A percentile compares a stretch with the other conserved stretches of the same genome.
Conservation (phyloP, 345 rosid species). For the Salix caprea region DNA sequence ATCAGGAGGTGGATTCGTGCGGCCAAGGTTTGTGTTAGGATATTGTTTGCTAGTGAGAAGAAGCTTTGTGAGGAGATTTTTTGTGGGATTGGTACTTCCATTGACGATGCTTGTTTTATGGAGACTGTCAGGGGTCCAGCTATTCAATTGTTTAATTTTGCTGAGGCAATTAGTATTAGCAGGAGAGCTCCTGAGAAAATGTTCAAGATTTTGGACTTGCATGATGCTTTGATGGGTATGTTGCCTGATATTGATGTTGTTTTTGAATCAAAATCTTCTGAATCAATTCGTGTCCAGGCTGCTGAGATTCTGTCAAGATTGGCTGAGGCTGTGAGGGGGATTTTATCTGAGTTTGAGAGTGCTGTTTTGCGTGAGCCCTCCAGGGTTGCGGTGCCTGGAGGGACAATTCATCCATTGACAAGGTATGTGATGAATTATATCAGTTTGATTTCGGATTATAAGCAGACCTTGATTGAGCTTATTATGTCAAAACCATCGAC, state of each 20-base stretch:
- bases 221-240: conserved; percentile 66
- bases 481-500: conserved; percentile 75
- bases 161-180: conserved; percentile 84
- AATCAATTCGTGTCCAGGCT: conserved; percentile 60
- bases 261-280: conserved; percentile 57
- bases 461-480: conserved; percentile 64
- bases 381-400: conserved; percentile 72
- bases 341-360: conserved; percentile 76
- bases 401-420: conserved; percentile 89
- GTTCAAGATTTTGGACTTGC: conserved; percentile 84
- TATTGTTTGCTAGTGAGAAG: conserved; percentile 83
- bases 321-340: conserved; percentile 84
- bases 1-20: conserved; percentile 90
- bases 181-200: conserved; percentile 89
- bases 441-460: conserved; percentile 87
- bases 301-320: conserved; percentile 72
- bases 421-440: conserved; percentile 96
- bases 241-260: conserved; percentile 75
- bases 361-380: conserved; percentile 80
- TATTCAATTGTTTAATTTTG: conserved; percentile 72
- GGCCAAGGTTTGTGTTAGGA: conserved; percentile 67
- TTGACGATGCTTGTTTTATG: conserved; percentile 75
- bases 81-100: conserved; percentile 53
- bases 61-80: conserved; percentile 78
- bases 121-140: conserved; percentile 83